Evolutionary conservation across 2,329 filamentous ascomycete genomes (phyloP).

Genomic region (Claviceps spartinae): DNA sequence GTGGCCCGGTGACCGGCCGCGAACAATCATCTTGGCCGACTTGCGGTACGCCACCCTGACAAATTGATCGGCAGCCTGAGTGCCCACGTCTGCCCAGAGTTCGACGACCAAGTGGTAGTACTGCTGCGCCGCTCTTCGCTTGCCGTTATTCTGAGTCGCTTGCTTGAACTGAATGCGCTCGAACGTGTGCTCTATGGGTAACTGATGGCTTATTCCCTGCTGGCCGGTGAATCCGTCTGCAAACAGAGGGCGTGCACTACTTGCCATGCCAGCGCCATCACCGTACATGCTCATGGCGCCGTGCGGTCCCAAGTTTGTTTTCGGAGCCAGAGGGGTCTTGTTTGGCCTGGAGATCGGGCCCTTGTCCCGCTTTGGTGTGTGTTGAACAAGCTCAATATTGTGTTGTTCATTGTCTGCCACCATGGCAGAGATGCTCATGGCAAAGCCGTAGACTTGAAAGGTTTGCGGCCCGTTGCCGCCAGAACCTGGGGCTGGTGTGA

Average conservation of each 20-base stretch:
- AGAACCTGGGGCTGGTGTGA: constrained; percentile 25
- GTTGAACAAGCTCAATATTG: constrained; percentile 71
- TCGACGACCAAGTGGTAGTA: constrained; percentile 88
- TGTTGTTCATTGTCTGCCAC: constrained; percentile 66
- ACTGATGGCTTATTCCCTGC: constrained; percentile 19
- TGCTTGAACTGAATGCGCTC: constrained; percentile 92
- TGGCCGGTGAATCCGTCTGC: constrained; percentile 25
- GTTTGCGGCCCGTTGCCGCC: constrained; percentile 24
- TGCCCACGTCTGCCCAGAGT: constrained; percentile 56
- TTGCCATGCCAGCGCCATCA: constrained; percentile 17
- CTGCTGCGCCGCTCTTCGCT: constrained; percentile 77
- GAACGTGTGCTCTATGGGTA: constrained; percentile 49
- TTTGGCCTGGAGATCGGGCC: constrained; percentile 66
- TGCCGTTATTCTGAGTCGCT: constrained; percentile 87
- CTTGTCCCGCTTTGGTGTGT: constrained; percentile 85
- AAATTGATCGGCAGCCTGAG: constrained; percentile 37
- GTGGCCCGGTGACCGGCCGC: constrained; percentile 68
- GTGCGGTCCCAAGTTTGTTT: constrained; percentile 41
- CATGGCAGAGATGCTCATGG: constrained; percentile 73
- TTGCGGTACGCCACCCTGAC: constrained; percentile 59
- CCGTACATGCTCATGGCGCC: constrained; percentile 32
- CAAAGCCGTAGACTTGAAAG: constrained; percentile 58
- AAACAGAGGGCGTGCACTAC: constrained; percentile 21
- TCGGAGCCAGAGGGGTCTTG: constrained; percentile 53
- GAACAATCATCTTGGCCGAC: constrained; percentile 76